Evolutionary conservation across 306 rosid genomes (phyloP).

Genomic region (Glycine soja): DNA sequence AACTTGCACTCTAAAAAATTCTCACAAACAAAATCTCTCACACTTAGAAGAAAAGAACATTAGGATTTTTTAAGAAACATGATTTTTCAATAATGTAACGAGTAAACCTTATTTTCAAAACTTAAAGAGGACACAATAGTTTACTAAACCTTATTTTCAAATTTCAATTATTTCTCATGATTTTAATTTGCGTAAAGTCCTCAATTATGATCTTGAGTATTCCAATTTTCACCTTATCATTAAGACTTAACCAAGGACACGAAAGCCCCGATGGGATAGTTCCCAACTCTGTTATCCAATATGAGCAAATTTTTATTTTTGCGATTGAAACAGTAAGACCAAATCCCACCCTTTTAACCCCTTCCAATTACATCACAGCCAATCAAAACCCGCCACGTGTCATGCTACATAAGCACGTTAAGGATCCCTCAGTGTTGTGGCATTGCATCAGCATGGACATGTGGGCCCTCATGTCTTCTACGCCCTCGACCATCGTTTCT

Average conservation of each 20-base stretch:
- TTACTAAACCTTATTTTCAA: neutral
- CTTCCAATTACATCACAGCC: neutral
- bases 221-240: neutral
- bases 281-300: slow-evolving; percentile 10
- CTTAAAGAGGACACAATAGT: too few species aligned
- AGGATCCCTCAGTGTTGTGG: slow-evolving; percentile 18
- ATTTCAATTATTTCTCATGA: neutral
- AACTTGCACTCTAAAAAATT: too few species aligned
- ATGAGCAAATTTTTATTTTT: too few species aligned
- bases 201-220: neutral
- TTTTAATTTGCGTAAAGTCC: neutral
- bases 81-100: too few species aligned
- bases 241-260: neutral
- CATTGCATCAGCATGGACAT: slow-evolving; percentile 61
- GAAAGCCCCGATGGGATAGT: slow-evolving; percentile 40
- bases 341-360: neutral
- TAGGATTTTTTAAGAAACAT: too few species aligned
- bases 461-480: slow-evolving; percentile 69
- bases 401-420: slow-evolving; percentile 40
- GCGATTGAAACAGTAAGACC: neutral
- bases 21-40: too few species aligned
- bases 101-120: too few species aligned
- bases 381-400: slow-evolving; percentile 48
- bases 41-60: too few species aligned
- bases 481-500: slow-evolving; percentile 61